These are phyloP conservation scores for Skeletonema grethae DNA, from an alignment of 108 stramenopile genomes.

Conservation along the genomic window DNA sequence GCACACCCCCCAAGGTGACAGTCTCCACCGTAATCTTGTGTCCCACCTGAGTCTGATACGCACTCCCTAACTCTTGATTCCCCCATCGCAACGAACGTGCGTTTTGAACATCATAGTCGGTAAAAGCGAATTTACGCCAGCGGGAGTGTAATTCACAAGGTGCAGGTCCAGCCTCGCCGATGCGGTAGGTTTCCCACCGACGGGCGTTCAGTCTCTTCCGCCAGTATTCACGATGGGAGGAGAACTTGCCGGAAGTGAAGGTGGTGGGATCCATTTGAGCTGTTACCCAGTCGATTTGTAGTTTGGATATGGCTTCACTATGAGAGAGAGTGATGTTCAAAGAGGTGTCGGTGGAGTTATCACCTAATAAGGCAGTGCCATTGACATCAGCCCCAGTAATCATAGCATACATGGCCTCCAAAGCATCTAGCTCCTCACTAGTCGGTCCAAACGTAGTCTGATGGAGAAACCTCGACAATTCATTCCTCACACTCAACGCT, in stretches of 20 bases:
- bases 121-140: slow-evolving; percentile 43
- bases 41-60: slow-evolving; percentile 14
- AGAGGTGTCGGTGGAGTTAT: not conserved
- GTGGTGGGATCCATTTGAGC: slow-evolving; percentile 1
- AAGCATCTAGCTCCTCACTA: slow-evolving; percentile 9
- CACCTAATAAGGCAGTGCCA: too few species aligned
- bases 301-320: not conserved
- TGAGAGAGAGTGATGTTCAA: not conserved
- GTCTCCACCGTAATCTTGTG: slow-evolving; percentile 36
- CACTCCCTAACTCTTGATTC: not conserved
- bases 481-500: slow-evolving; percentile 3
- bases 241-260: not conserved
- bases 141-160: slow-evolving; percentile 26
- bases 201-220: slow-evolving; percentile 39
- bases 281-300: not conserved
- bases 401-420: not conserved
- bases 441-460: slow-evolving; percentile 46
- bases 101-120: slow-evolving; percentile 12
- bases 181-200: slow-evolving; percentile 15
- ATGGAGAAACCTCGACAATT: slow-evolving; percentile 41
- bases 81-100: not conserved
- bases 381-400: not conserved
- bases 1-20: not conserved
- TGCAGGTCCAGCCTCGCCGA: slow-evolving; percentile 22
- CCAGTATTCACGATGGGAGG: slow-evolving; percentile 40